Base-by-base conservation (phyloP, 805 yeast genomes). In the Hanseniaspora lindneri region DNA sequence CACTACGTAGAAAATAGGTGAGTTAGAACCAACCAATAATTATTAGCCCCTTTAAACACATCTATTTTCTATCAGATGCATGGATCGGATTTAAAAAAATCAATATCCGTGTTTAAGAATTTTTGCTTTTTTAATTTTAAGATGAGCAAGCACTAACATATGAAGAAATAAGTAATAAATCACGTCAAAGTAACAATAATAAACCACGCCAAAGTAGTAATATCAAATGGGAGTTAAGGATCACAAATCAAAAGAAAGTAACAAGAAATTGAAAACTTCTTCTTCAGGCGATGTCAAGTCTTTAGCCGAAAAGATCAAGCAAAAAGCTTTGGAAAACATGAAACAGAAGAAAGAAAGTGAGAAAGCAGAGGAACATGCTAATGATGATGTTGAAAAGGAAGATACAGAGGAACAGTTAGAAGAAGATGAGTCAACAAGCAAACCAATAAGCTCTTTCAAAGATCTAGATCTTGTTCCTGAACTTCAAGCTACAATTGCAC, bases 401-500 rank as follows among this genome's bases (percentile, higher is more conserved):
- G 50, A 36, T 17, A 36, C 24, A 19, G 49, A 44, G 36, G 43
- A 24, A 23, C 40, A 29, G 14, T 50, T 34, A 9, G 23, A 37
- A n/a, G 51, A 42, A 33, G 40, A 48, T 11, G 42, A 51, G 3
- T 48, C 51, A 8, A 53, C 16, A 41, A 51, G 4, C 55, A 51
- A 13, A 36, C 54, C 57, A 16, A 60, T 67, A 46, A 58, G 60
- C 21, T 60, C 75, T 0, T 82, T 82, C 55, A 55, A 62, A 14
- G 79, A 79, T 29, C 66, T 83, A 48, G 75, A 81, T 14, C 66
- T 85, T 44, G 79, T 83, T 37, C 85, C 85, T 1, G 94, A 84
- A 58, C 71, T 92, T 21, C 64, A 84, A 27, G 92, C 85, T 56
- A 81, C 96, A 0, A 77, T 92, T 54, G 77, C 79, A 49, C 71